Percentiles rank a stretch among this genome's conserved stretches.
Conservation (phyloP, 2,329 filamentous ascomycete species). For the Aspergillus awamori region DNA sequence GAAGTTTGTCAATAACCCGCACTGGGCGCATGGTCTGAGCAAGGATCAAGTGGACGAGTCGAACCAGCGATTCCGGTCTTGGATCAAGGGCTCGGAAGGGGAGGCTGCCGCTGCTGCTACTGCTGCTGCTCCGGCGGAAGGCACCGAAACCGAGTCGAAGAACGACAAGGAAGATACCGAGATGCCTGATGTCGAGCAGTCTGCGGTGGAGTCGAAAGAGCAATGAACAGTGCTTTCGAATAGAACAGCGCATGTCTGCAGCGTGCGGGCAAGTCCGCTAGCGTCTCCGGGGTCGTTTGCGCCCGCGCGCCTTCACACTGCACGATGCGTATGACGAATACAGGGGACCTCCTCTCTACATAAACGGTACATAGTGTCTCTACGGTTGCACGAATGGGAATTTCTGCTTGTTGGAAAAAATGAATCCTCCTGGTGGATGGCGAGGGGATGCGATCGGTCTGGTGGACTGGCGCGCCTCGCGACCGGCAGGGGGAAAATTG, state of each 20-base stretch:
- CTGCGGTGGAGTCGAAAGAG: slow-evolving; percentile 17
- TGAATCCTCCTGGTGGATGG: neutral
- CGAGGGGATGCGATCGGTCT: neutral
- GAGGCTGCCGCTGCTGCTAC: slow-evolving; percentile 23
- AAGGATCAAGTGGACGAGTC: slow-evolving; percentile 54
- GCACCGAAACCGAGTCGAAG: slow-evolving; percentile 33
- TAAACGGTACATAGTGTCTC: slow-evolving; percentile 21
- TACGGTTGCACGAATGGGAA: slow-evolving; percentile 24
- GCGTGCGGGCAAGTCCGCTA: neutral
- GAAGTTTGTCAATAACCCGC: slow-evolving; percentile 57
- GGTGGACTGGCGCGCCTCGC: neutral
- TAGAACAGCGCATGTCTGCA: neutral
- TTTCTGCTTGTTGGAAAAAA: slow-evolving; percentile 17
- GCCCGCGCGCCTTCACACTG: too few relatives aligned
- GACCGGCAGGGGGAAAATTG: neutral
- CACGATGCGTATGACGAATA: too few relatives aligned
- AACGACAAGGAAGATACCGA: too few relatives aligned
- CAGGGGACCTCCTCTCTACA: slow-evolving; percentile 6
- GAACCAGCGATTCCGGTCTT: slow-evolving; percentile 52
- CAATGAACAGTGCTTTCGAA: slow-evolving; percentile 14
- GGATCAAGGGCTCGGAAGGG: slow-evolving; percentile 43
- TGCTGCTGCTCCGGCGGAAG: slow-evolving; percentile 19
- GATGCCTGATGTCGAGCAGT: too few relatives aligned
- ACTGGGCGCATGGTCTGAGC: slow-evolving; percentile 54
- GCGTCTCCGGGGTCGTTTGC: neutral